Evolutionary conservation across 2,329 filamentous ascomycete genomes (phyloP), one percentile per base, ranked within the genome.

Genomic region (Cadophora malorum): DNA sequence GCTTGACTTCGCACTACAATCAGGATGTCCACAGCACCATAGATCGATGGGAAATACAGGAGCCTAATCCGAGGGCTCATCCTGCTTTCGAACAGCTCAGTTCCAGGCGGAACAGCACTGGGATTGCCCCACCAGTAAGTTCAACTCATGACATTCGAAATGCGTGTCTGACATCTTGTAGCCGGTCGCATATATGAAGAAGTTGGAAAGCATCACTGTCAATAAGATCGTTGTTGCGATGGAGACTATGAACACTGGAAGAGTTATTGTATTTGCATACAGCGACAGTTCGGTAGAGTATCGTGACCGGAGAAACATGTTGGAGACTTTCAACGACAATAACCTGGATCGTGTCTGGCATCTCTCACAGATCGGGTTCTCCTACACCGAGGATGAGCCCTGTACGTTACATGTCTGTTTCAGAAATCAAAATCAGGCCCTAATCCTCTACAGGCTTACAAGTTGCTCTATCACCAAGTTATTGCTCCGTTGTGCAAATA

Each of bases 231-330:
- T 94, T 0, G 79, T 97, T 49, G 86, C 87, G 0, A 82, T 96
- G 35, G 86, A 90, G 58, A 82, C 88, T 2, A 83, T 91, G 21
- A 90, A 91, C 73, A 88, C 90, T 68, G 91, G 91, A 60, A 93
- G 88, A 67, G 84, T 91, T 1, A 71, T 97, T 2, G 89, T 90
- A 35, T 83, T 97, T 67, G 85, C 86, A 31, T 92, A 92, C 73
- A 91, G 91, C 69, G 94, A 97, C 76, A 92, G 94, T 12, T 91
- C 89, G 0, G 83, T 96, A 3, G 90, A 96, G 73, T 92, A 95
- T 78, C 88, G 92, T 66, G 91, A 96, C 75, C 87, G 93, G 12
- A 84, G 86, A 59, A 91, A 88, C 0, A 90, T 97, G 85, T 84
- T 88, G 4, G 84, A 90, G 64, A 82, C 94, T 0, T 89, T 87